Evolutionary conservation across 1,139 yeast species (phyloP), one percentile per base, ranked within the genome.

Genomic region (Groenewaldozyma auringiensis): DNA sequence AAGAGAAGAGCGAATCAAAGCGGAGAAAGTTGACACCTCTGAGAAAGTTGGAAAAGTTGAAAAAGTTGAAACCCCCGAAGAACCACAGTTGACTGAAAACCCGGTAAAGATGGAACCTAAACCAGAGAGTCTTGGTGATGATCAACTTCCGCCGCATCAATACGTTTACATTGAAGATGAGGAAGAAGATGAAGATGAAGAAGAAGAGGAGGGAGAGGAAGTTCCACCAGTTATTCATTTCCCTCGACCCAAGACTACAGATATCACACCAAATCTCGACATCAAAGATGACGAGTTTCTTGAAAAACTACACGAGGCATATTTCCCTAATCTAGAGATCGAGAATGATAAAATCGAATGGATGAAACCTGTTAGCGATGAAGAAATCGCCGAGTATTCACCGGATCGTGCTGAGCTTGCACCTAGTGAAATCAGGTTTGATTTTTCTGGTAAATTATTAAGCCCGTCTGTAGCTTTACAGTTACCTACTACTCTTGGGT

Each of bases 271-370:
- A 14, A 14, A 33, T 36, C 54, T 48, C n/a, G 63, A 60, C 25
- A 49, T 63, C 44, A 56, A 57, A 39, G 63, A 57, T 34, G 92
- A 94, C 1, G 75, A 81, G 17, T 89, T 88, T 60, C 76, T 79
- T 53, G 81, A 81, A 39, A 83, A 86, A 56, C 67, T 94, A 47
- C 94, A 88, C 58, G 83, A 79, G 36, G 85, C 85, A 59, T 94
- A 81, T 65, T 92, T 80, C 63, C 96, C 99, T 0, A 88, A 87
- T 54, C 70, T 92, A 47, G 95, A 96, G 2, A 78, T 73, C 45
- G 96, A 92, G 55, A 77, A 88, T 0, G 81, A 78, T 36, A 84
- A 86, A 57, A 64, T 94, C 47, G 83, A 89, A 46, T 92, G 98
- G 98, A 89, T 89, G 96, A 73, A 77, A 48, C 85, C 88, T 1